phyloP scores from a whole-genome alignment of 2,329 filamentous ascomycete species.

The Neopestalotiopsis sp. region DNA sequence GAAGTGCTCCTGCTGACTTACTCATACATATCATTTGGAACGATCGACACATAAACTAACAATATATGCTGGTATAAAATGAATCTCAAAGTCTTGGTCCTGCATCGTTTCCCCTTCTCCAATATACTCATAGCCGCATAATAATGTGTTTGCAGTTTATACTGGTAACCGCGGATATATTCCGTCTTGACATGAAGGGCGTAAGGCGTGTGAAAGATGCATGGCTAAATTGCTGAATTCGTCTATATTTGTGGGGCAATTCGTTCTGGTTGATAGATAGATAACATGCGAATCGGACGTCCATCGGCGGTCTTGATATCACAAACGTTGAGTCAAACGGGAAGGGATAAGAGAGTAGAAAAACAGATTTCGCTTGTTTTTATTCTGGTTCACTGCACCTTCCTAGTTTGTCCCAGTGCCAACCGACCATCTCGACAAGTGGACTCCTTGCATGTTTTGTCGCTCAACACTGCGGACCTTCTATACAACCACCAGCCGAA shows the following conservation, averaged over 20 bases:
- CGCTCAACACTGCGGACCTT: not conserved
- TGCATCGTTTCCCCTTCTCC: no score
- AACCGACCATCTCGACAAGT: not conserved
- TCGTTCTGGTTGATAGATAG: not conserved
- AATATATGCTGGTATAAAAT: no score
- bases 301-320: not conserved
- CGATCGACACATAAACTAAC: no score
- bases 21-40: no score
- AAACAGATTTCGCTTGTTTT: not conserved
- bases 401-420: not conserved
- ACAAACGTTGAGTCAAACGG: no score
- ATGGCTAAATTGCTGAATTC: not conserved
- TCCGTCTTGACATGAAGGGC: not conserved
- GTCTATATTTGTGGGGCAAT: not conserved
- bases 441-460: not conserved
- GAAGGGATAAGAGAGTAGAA: no score
- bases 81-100: no score
- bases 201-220: not conserved
- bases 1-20: no score
- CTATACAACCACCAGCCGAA: not conserved
- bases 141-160: not conserved
- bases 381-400: not conserved
- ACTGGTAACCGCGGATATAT: not conserved
- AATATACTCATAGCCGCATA: no score
- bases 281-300: not conserved